Evolutionary conservation across 2,329 filamentous ascomycete genomes (phyloP), one percentile per base, ranked within the genome.

Genomic region (Talaromyces sp.): DNA sequence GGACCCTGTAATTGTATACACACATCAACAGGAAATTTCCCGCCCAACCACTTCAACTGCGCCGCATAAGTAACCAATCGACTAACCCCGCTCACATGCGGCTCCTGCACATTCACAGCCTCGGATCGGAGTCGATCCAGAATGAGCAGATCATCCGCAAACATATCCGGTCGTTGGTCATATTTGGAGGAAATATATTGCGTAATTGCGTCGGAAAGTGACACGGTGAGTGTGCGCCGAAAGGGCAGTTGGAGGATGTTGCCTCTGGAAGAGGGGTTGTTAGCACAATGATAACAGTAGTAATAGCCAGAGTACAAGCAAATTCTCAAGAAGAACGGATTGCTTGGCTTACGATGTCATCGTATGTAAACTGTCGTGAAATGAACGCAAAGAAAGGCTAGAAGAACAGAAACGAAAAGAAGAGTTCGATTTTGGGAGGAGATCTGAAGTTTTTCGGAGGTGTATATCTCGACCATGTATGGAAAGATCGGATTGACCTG

Each of bases 91-190:
- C 89, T 96, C 5, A 85, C 81, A 73, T 99, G 95, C 2, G 95
- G 87, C 73, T 99, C 95, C 64, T 89, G 86, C 1, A 95, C 89
- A 75, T 92, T 91, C 61, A 96, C 83, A n/a, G 95, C 95, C 74
- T 96, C 91, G 66, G 85, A 85, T 5, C 95, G 88, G 63, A 98
- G 80, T 56, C 86, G 82, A 73, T 98, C 92, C 71, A 99, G 92
- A 67, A 89, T 85, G 72, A 93, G 87, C 63, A 96, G 86, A 79
- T 99, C 95, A 67, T 91, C 85, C 66, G 87, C 86, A 77, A 99
- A 99, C 89, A 96, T 96, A 76, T 97, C 92, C 37, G 95, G 93
- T 74, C 96, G 93, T 75, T 99, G 95, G 77, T 98, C 93, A 88
- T 98, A 98, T 83, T 98, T 97, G 76, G 87, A 89, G 65, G 92